Percentiles rank a stretch among this genome's conserved stretches.
phyloP scores from a whole-genome alignment of 177 flowering plant species.

The Vitis hybrid region DNA sequence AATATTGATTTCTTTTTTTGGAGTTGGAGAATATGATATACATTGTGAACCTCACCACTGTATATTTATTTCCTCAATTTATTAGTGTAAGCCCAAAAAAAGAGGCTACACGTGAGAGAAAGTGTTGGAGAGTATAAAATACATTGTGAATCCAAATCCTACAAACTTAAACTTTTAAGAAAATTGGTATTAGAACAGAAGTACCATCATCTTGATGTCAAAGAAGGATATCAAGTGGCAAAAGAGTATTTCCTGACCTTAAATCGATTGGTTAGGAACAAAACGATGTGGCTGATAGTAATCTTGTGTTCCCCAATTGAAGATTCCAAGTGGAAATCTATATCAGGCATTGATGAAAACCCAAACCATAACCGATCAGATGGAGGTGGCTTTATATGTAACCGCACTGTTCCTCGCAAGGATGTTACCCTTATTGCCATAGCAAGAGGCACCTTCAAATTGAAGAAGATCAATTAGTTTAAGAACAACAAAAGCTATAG shows the following conservation, averaged over 20 bases:
- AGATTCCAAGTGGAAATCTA: constrained; percentile 72
- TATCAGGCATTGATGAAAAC: constrained; percentile 88
- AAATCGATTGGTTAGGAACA: constrained; percentile 61
- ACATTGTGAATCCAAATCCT: too few species aligned
- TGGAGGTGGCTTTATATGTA: constrained; percentile 92
- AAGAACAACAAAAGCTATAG: background rate
- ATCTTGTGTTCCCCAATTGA: constrained; percentile 84
- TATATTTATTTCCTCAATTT: too few species aligned
- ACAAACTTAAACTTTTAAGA: too few species aligned
- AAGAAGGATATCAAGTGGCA: background rate
- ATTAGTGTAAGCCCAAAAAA: too few species aligned
- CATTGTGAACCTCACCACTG: too few species aligned
- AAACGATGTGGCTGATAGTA: constrained; percentile 63
- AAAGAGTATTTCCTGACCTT: constrained; percentile 54
- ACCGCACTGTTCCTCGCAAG: constrained; percentile 68
- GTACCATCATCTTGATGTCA: background rate
- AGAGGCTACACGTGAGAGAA: too few species aligned
- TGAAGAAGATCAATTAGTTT: constrained; percentile 5
- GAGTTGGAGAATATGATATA: too few species aligned
- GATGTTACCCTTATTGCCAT: constrained; percentile 70
- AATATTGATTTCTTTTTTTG: too few species aligned
- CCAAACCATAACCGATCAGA: constrained; percentile 91
- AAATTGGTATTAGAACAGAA: too few species aligned
- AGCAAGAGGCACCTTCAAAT: constrained; percentile 73
- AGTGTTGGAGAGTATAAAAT: too few species aligned